Conservation (phyloP, 371 early-diverging fungal species). For the Mortierella sp. region DNA sequence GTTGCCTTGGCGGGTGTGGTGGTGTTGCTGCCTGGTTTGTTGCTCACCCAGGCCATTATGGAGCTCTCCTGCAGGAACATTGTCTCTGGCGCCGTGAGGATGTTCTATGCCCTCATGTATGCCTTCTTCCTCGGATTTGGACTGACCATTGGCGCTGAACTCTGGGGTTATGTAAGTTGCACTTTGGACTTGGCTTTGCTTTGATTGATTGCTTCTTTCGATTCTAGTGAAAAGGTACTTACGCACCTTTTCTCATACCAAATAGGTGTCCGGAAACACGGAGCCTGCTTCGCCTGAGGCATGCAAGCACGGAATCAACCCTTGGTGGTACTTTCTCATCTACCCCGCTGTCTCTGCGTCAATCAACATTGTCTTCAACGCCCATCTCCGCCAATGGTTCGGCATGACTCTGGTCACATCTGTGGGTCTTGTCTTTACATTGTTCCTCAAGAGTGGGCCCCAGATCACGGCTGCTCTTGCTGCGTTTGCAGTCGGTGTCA, state of each 20-base stretch:
- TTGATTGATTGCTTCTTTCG: background rate
- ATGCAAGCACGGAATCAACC: conserved; percentile 32
- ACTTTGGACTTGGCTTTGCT: conserved; percentile 34
- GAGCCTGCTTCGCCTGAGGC: conserved; percentile 18
- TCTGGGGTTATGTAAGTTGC: conserved; percentile 62
- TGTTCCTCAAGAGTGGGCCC: conserved; percentile 58
- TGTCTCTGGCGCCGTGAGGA: conserved; percentile 76
- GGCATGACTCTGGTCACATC: conserved; percentile 50
- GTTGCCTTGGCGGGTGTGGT: conserved; percentile 67
- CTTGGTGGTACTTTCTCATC: conserved; percentile 53
- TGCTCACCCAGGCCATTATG: conserved; percentile 73
- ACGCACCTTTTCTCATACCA: background rate
- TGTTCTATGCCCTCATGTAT: conserved; percentile 75
- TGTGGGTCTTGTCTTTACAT: conserved; percentile 42
- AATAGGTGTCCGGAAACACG: conserved; percentile 25
- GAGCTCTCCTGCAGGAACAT: conserved; percentile 82
- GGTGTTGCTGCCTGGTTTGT: conserved; percentile 70
- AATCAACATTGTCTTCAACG: conserved; percentile 57
- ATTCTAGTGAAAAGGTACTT: background rate
- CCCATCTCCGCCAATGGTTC: conserved; percentile 58
- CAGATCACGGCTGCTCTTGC: conserved; percentile 67
- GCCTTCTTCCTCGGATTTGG: conserved; percentile 78
- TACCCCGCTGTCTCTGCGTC: conserved; percentile 46
- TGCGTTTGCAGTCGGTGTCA: conserved; percentile 67
- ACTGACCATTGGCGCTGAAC: conserved; percentile 68